Conservation (phyloP, 371 early-diverging fungal species). For the Umbelopsis sp. region DNA sequence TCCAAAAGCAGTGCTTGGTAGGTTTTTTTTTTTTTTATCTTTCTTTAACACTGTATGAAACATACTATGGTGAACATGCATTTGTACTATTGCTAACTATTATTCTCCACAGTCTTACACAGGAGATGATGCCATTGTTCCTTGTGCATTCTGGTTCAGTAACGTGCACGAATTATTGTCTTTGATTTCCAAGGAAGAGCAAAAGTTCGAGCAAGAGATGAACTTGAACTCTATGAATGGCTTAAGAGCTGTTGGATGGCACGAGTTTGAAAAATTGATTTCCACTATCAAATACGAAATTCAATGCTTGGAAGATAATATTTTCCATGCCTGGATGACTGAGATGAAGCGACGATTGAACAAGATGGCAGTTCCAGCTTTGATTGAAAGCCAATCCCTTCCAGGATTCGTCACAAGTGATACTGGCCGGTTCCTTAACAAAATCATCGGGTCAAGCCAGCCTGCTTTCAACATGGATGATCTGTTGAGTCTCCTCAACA, state of each 20-base stretch:
- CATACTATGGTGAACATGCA: neutral
- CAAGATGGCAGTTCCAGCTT: slow-evolving; percentile 92
- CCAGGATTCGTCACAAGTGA: slow-evolving; percentile 92
- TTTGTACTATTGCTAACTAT: neutral
- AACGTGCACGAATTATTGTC: slow-evolving; percentile 93
- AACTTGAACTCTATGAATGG: slow-evolving; percentile 26
- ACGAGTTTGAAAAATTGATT: slow-evolving; percentile 56
- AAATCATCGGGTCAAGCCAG: slow-evolving; percentile 73
- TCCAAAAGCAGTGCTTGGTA: slow-evolving; percentile 75
- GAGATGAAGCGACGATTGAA: slow-evolving; percentile 89
- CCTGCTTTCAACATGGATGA: slow-evolving; percentile 89
- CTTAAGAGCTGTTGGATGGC: slow-evolving; percentile 35
- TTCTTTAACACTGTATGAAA: too few species aligned
- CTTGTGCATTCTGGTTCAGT: slow-evolving; percentile 89
- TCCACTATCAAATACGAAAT: slow-evolving; percentile 68
- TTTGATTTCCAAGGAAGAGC: slow-evolving; percentile 44
- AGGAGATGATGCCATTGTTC: slow-evolving; percentile 64
- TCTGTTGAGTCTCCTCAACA: slow-evolving; percentile 87
- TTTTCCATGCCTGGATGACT: slow-evolving; percentile 87
- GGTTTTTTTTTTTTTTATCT: neutral
- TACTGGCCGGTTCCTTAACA: slow-evolving; percentile 82
- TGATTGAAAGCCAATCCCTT: slow-evolving; percentile 91
- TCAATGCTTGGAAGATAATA: slow-evolving; percentile 70
- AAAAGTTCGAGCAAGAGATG: slow-evolving; percentile 40
- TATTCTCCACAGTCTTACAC: slow-evolving; percentile 30